Evolutionary conservation across 108 stramenopile species (phyloP).

Genomic region (Fragilariopsis cylindrus): DNA sequence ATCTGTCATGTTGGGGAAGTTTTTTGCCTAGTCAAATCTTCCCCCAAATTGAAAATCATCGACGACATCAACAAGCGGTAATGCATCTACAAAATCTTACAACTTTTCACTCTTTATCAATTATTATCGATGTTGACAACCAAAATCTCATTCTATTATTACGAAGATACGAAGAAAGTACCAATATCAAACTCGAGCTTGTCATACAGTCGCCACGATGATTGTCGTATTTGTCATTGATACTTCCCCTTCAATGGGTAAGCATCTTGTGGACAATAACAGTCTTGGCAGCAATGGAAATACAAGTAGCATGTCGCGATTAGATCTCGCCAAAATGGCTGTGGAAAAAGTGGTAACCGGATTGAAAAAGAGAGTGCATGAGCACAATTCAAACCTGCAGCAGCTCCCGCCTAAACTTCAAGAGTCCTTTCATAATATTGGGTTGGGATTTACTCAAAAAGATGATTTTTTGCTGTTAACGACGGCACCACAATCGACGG

Average conservation of each 20-base stretch:
- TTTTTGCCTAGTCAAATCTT: no score
- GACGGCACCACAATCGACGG: slow-evolving; percentile 56
- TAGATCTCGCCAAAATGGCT: slow-evolving; percentile 82
- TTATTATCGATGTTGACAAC: no score
- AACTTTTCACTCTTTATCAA: no score
- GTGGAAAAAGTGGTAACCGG: slow-evolving; percentile 64
- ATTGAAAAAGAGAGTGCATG: slow-evolving; percentile 57
- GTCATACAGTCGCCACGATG: slow-evolving; percentile 38
- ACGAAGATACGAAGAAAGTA: no score
- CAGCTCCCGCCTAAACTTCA: slow-evolving; percentile 45
- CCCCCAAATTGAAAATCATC: no score
- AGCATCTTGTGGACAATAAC: slow-evolving; percentile 21
- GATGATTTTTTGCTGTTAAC: slow-evolving; percentile 71
- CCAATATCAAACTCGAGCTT: no score
- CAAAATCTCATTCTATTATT: no score
- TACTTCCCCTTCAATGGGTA: slow-evolving; percentile 76
- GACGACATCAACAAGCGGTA: no score
- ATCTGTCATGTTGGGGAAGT: no score
- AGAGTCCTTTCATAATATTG: slow-evolving; percentile 41
- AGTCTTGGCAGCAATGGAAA: slow-evolving; percentile 10
- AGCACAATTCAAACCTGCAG: slow-evolving; percentile 53
- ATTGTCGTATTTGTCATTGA: slow-evolving; percentile 83
- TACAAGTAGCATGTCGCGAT: slow-evolving; percentile 45
- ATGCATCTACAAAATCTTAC: no score
- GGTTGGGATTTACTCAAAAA: slow-evolving; percentile 51